Evolutionary conservation across 306 rosid species (phyloP), one percentile per base, ranked within the genome.

Genomic region (Citrullus amarus): DNA sequence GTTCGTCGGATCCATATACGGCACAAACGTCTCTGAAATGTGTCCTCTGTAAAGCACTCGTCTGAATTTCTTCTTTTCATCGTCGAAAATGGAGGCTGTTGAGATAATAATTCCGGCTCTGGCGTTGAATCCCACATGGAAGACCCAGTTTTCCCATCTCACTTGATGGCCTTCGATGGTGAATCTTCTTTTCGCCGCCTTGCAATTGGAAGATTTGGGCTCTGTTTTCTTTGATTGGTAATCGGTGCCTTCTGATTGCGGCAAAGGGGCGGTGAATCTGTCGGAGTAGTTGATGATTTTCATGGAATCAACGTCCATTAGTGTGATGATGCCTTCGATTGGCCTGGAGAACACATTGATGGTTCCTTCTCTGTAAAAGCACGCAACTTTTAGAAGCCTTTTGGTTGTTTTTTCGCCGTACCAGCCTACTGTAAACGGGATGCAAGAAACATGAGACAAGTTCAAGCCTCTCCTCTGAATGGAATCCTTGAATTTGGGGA

Each of bases 391-490:
- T 54, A 93, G 86, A 77, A 86, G 83, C 82, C 98, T 87, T 48
- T 55, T 86, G 56, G 93, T 87, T 30, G 78, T 76, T 20, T 82
- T 41, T 43, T 91, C 93, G 16, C 98, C 96, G 80, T 72, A 89
- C 97, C 96, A 93, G 70, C 98, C 98, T 25, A 88, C 46, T n/a
- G 97, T 90, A 32, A 92, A 85, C 44, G 98, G 96, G 2, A 91
- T 76, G 83, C 94, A 93, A 61, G 98, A 93, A 78, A 92, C 87
- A 84, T 92, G 89, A 22, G 93, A 87, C 57, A 92, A 74, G 54
- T 90, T 89, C 84, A 93, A 85, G 25, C 93, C 90, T 78, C 97
- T 86, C 4, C 78, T 82, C 10, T 82, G 36, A 34, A 90, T 83
- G 56, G 98, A 92, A 56, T 41, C 73, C 50, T 79, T 81, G 83